Evolutionary conservation across 169 alveolate genomes (phyloP), one percentile per base, ranked within the genome.

Genomic region (Eimeria tenella): DNA sequence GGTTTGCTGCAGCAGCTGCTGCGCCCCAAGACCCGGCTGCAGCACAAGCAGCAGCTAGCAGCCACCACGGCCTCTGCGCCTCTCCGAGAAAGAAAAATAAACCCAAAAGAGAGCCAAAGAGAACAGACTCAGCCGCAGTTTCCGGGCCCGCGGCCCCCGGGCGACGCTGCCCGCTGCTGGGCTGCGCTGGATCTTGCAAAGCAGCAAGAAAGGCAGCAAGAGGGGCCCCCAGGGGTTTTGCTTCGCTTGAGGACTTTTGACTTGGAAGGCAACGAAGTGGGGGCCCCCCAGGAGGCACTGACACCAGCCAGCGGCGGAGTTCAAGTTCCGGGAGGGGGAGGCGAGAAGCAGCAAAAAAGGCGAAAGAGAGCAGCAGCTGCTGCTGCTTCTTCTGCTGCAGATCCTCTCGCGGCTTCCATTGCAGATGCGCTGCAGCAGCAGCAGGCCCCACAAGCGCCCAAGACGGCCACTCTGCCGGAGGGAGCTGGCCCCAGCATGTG

Each of bases 401-500:
- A 84, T 63, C 73, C 65, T 56, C 52, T 84, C 65, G 92, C 92
- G 13, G 49, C 49, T 42, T 8, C 81, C 23, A 62, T 84, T 15
- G 55, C 68, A 0, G 68, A 84, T 50, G 60, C 92, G 21, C 25
- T 84, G 75, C 53, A 56, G 65, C n/a, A 8, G 53, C 42, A 15
- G 65, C 77, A 84, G 8, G 63, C 81, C 81, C 92, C 92, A 1
- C 92, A 63, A 19, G 82, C 92, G 23, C 15, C 79, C 52, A 62
- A 84, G 68, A 84, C 92, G 19, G 70, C 81, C 8, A 21, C 11
- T 15, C 92, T 62, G 17, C 92, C 92, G 6, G 92, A 84, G 52
- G 81, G 92, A 15, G 92, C 92, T 50, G 53, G 13, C 21, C 82
- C 92, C 56, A 21, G 75, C 92, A 84, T 84, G 92, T 84, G 92